Evolutionary conservation across 441 rosid genomes (phyloP).

Genomic region (Brassica hybrid): DNA sequence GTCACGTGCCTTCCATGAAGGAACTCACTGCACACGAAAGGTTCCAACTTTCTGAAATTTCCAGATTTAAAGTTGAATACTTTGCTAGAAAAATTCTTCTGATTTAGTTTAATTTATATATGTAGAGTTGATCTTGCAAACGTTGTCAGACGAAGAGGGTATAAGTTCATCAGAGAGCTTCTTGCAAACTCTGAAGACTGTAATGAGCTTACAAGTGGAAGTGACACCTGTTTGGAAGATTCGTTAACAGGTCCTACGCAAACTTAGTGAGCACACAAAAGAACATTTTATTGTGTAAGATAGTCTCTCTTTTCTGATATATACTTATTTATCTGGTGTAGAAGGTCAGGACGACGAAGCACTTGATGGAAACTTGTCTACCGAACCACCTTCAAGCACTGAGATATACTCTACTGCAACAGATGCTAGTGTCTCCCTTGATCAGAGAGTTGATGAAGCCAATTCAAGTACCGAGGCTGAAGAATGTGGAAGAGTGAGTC

Average conservation of each 20-base stretch:
- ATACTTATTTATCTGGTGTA: slow-evolving; percentile 46
- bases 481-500: slow-evolving; percentile 19
- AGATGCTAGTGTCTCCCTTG: slow-evolving; percentile 25
- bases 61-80: background rate
- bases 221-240: slow-evolving; percentile 24
- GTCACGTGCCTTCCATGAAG: slow-evolving; percentile 76
- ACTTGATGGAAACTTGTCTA: slow-evolving; percentile 22
- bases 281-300: too few relatives aligned
- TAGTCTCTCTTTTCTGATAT: too few relatives aligned
- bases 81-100: background rate
- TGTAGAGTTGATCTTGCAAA: slow-evolving; percentile 87
- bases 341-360: slow-evolving; percentile 51
- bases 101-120: too few relatives aligned
- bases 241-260: slow-evolving; percentile 49
- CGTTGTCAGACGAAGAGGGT: slow-evolving; percentile 88
- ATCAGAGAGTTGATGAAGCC: slow-evolving; percentile 19
- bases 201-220: slow-evolving; percentile 38
- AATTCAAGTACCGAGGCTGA: slow-evolving; percentile 15
- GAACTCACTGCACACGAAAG: slow-evolving; percentile 83
- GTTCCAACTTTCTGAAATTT: slow-evolving; percentile 50
- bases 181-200: slow-evolving; percentile 53
- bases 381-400: slow-evolving; percentile 20
- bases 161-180: slow-evolving; percentile 67
- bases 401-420: slow-evolving; percentile 13
- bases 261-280: background rate